phyloP scores from a whole-genome alignment of 2,329 filamentous ascomycete species.

The Grosmannia clavigera region DNA sequence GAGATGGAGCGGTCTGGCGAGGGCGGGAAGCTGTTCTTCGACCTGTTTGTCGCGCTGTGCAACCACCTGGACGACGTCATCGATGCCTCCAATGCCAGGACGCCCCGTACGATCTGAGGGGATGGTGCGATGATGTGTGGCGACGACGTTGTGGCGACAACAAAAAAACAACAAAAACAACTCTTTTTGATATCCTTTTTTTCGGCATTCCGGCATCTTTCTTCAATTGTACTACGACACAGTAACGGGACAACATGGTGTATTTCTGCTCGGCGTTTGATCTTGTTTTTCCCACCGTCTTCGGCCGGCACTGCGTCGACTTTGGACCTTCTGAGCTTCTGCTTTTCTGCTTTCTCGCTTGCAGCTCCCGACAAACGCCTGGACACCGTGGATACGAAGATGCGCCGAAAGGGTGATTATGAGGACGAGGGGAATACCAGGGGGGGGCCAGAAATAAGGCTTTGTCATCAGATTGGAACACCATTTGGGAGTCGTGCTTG shows the following conservation, averaged over 20 bases:
- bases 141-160: background rate
- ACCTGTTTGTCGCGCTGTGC: conserved; percentile 95
- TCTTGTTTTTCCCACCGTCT: background rate
- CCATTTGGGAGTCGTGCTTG: conserved; percentile 11
- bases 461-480: conserved; percentile 14
- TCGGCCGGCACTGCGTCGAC: background rate
- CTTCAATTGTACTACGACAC: background rate
- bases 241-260: background rate
- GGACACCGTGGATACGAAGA: background rate
- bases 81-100: conserved; percentile 62
- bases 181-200: background rate
- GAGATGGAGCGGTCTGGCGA: conserved; percentile 84
- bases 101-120: conserved; percentile 43
- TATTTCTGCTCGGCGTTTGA: background rate
- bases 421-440: background rate
- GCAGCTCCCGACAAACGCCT: conserved; percentile 21
- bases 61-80: conserved; percentile 96
- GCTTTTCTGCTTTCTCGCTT: conserved; percentile 24
- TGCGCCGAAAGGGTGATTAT: background rate
- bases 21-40: conserved; percentile 81
- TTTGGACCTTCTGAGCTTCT: background rate
- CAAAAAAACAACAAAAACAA: background rate
- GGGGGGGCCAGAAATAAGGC: background rate
- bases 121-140: too few species aligned
- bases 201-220: background rate